Conservation (phyloP, 2,329 filamentous ascomycete genomes). For the Dryadomyces quercivorus region DNA sequence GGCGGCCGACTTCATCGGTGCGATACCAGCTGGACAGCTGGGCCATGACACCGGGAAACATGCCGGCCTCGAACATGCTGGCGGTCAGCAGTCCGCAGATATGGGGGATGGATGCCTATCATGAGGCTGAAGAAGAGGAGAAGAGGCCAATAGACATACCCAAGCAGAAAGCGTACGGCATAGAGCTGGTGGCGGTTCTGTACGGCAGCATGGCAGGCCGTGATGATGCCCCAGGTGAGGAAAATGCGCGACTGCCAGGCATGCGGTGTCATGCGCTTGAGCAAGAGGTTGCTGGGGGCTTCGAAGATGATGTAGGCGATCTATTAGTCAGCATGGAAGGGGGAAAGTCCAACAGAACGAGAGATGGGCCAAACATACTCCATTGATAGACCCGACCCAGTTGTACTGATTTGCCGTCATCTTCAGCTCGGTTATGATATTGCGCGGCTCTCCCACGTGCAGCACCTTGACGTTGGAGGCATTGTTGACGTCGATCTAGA, state of each 20-base stretch:
- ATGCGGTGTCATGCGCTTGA: conserved; percentile 47
- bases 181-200: conserved; percentile 25
- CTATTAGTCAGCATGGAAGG: not conserved
- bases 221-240: conserved; percentile 37
- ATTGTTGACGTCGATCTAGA: conserved; percentile 25
- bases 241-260: conserved; percentile 48
- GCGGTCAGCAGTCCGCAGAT: not conserved
- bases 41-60: conserved; percentile 27
- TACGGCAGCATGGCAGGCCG: conserved; percentile 25
- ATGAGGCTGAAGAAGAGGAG: not conserved
- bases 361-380: conserved; percentile 15
- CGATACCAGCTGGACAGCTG: conserved; percentile 33
- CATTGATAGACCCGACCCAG: conserved; percentile 26
- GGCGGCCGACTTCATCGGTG: conserved; percentile 27
- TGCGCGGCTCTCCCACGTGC: conserved; percentile 24
- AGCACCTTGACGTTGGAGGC: conserved; percentile 28
- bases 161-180: conserved; percentile 26
- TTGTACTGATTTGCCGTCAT: conserved; percentile 29
- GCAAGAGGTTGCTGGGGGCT: conserved; percentile 48
- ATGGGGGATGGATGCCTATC: too few relatives aligned
- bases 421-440: conserved; percentile 24
- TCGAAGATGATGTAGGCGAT: conserved; percentile 50
- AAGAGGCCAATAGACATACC: not conserved
- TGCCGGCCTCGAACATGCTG: conserved; percentile 26
- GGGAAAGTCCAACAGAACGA: too few relatives aligned